Evolutionary conservation across 176 grass and related monocot genomes (phyloP).

Genomic region (Eragrostis curvula): DNA sequence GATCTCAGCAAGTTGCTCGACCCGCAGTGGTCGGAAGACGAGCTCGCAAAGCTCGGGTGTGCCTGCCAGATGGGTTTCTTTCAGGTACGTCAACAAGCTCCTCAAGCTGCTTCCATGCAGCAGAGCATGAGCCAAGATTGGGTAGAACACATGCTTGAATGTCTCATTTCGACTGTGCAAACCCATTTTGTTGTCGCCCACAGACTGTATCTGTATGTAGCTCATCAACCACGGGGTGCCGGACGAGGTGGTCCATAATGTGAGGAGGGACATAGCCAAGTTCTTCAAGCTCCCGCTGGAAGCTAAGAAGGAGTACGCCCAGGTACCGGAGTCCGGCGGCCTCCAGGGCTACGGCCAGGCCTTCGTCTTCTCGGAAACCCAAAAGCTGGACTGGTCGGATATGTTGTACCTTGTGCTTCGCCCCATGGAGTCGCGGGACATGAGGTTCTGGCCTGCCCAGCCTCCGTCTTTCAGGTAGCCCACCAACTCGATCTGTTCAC

Average conservation of each 20-base stretch:
- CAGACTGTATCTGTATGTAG: no score
- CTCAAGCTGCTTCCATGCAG: no score
- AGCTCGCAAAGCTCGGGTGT: conserved; percentile 37
- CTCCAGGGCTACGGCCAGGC: neutral
- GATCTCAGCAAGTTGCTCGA: conserved; percentile 47
- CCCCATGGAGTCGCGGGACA: neutral
- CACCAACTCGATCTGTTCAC: no score
- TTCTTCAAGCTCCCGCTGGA: no score
- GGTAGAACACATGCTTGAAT: no score
- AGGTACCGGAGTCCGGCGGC: neutral
- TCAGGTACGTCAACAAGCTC: conserved; percentile 45
- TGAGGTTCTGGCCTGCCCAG: neutral
- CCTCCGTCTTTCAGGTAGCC: no score
- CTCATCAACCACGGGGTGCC: conserved; percentile 19
- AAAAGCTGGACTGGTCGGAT: conserved; percentile 1
- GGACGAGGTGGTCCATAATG: neutral
- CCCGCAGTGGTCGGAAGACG: conserved; percentile 18
- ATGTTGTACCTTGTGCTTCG: neutral
- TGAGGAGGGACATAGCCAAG: neutral
- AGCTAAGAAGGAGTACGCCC: neutral
- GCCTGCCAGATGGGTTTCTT: conserved; percentile 63
- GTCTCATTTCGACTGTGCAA: neutral
- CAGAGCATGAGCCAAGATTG: no score
- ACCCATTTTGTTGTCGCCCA: no score
- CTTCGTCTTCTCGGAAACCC: neutral